A percentile compares a stretch with the other conserved stretches of the same genome.
phyloP scores from a whole-genome alignment of 2,329 filamentous ascomycete genomes.

The Lasiodiplodia gonubiensis region DNA sequence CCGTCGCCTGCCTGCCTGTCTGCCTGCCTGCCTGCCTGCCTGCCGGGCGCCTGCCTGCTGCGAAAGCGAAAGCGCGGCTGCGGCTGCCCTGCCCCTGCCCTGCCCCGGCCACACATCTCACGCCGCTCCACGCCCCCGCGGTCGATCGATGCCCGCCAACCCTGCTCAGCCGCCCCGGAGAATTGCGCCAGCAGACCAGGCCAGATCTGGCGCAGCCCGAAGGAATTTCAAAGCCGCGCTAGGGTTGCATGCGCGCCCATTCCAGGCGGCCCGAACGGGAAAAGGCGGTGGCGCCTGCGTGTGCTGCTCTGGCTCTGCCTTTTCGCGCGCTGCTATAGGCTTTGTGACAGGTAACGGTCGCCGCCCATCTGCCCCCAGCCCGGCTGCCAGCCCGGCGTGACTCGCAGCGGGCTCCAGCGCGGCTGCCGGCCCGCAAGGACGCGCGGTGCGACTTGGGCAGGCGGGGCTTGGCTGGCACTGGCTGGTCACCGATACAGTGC shows the following conservation, averaged over 20 bases:
- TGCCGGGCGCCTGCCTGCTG: not conserved
- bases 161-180: constrained; percentile 26
- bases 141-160: constrained; percentile 15
- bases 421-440: constrained; percentile 41
- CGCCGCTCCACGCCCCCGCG: constrained; percentile 8
- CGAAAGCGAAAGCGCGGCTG: not conserved
- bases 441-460: constrained; percentile 36
- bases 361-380: constrained; percentile 11
- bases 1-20: not conserved
- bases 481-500: constrained; percentile 36
- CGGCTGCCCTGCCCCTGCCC: not conserved
- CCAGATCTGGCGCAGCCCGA: constrained; percentile 25
- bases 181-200: constrained; percentile 20
- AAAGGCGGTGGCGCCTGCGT: constrained; percentile 33
- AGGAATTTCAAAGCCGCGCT: constrained; percentile 12
- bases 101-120: constrained; percentile 15
- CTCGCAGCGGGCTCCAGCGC: constrained; percentile 35
- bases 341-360: constrained; percentile 46
- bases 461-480: constrained; percentile 33
- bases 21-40: constrained; percentile 1
- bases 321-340: constrained; percentile 29
- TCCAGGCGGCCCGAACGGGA: constrained; percentile 25
- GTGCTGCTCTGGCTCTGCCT: constrained; percentile 17
- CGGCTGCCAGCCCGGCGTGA: constrained; percentile 33
- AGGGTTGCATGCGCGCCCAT: constrained; percentile 18